phyloP scores from a whole-genome alignment of 441 rosid genomes.

The Aquilaria agallochum region DNA sequence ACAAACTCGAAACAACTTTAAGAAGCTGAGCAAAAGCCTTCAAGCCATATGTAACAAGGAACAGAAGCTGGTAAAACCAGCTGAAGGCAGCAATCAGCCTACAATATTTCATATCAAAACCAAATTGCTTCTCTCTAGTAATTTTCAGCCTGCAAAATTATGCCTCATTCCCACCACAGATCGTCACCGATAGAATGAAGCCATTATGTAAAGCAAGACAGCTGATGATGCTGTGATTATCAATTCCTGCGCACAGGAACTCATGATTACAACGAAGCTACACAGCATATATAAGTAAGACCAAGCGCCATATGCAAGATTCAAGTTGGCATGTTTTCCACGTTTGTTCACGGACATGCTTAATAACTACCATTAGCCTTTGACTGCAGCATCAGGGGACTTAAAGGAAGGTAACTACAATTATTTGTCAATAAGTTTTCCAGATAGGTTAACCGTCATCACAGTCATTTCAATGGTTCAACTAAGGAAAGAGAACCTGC shows the following conservation, averaged over 20 bases:
- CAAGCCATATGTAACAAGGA: no score
- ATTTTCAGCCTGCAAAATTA: conserved; percentile 2
- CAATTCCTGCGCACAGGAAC: conserved; percentile 58
- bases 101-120: no score
- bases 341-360: background rate
- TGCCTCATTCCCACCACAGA: background rate
- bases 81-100: no score
- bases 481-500: no score
- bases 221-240: conserved; percentile 67
- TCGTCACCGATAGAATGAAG: conserved; percentile 64
- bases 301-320: conserved; percentile 5
- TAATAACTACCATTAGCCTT: background rate
- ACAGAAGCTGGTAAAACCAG: no score
- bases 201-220: conserved; percentile 55
- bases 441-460: no score
- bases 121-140: conserved; percentile 1
- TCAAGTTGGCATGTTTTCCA: background rate
- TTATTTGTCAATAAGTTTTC: background rate
- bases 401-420: background rate
- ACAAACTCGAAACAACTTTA: no score
- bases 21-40: no score
- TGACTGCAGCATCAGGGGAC: background rate
- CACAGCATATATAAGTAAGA: background rate
- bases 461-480: no score
- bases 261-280: conserved; percentile 4